These are phyloP conservation scores for Lasiosphaeris hirsuta DNA, from an alignment of 495 filamentous ascomycete species.

Conservation along the genomic window DNA sequence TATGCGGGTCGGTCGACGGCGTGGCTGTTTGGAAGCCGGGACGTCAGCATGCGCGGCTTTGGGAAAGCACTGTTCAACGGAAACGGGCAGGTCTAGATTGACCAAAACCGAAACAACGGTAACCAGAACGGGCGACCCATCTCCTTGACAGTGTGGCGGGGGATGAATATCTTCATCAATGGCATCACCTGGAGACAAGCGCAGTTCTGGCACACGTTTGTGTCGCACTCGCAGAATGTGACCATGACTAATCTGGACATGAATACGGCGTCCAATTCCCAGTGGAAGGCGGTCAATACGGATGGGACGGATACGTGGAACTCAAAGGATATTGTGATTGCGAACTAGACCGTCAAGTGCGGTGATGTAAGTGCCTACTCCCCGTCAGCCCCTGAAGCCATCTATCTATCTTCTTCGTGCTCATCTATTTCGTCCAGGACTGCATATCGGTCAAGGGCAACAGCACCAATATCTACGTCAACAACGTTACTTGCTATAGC, in stretches of 20 bases:
- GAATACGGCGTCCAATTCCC: conserved; percentile 28
- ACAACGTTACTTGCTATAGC: conserved; percentile 40
- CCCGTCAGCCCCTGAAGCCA: no score
- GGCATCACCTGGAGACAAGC: conserved; percentile 40
- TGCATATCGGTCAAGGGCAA: conserved; percentile 61
- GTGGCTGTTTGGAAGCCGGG: conserved; percentile 38
- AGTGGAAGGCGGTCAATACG: conserved; percentile 39
- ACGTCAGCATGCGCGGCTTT: conserved; percentile 36
- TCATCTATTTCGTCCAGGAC: conserved; percentile 19
- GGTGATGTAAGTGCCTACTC: conserved; percentile 29
- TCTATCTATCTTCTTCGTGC: no score
- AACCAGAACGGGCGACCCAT: conserved; percentile 42
- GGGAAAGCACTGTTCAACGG: conserved; percentile 41
- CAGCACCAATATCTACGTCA: conserved; percentile 49
- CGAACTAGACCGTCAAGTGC: conserved; percentile 43
- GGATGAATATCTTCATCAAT: conserved; percentile 38
- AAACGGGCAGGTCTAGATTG: conserved; percentile 45
- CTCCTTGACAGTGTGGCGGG: conserved; percentile 38
- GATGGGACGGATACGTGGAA: conserved; percentile 45
- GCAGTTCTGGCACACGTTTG: conserved; percentile 47
- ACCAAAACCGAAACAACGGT: conserved; percentile 30
- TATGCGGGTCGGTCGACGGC: conserved; percentile 39
- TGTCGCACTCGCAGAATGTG: conserved; percentile 41
- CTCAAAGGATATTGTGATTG: conserved; percentile 36
- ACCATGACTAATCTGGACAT: conserved; percentile 47